Base-by-base conservation (phyloP, 129 eudicot species). In the Dittrichia graveolens region DNA sequence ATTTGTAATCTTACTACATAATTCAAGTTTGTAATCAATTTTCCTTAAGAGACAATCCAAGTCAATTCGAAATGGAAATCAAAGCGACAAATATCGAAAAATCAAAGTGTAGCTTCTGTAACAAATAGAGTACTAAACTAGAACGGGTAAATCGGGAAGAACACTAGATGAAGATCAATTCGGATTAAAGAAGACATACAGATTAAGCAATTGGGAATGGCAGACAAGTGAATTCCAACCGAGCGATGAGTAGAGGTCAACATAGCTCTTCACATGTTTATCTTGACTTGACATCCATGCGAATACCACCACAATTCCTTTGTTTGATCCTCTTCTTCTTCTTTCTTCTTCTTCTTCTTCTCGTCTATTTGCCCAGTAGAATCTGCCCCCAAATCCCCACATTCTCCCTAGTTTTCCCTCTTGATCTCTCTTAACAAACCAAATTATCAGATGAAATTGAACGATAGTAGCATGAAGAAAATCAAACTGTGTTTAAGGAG, bases 381-480 rank as follows among this genome's bases (percentile, higher is more conserved):
- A 78, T 44, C 84, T 82, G 56, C 96, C 98, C 61, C 98, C 98
- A 81, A 85, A 89, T 79, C 96, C 98, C 98, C 98, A 92, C 98
- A 92, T 92, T 73, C 15, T 48, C 40, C 31, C 49, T 52, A 42
- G 65, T 5, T 49, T 53, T 74, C 38, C 11, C 72, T 24, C 53
- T 38, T 5, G 55, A n/a, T 49, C 42, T 18, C 9, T 35, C 42
- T 68, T 45, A 12, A 19, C 14, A 44, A 62, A 68, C 11, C 8
- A 52, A 61, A 59, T 1, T 52, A 42, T 24, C 3, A 75, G 72
- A 8, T 49, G 52, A 19, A 63, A 49, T 47, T 73, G 78, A 48
- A 37, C 11, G 13, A 39, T 65, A 6, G 19, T 8, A 57, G 46
- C 46, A 72, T 24, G 9, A 62, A 40, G 62, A 62, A 19, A 35